Base-by-base conservation (phyloP, 2,329 filamentous ascomycete species). In the Nothophaeocryptopus gaeumannii region DNA sequence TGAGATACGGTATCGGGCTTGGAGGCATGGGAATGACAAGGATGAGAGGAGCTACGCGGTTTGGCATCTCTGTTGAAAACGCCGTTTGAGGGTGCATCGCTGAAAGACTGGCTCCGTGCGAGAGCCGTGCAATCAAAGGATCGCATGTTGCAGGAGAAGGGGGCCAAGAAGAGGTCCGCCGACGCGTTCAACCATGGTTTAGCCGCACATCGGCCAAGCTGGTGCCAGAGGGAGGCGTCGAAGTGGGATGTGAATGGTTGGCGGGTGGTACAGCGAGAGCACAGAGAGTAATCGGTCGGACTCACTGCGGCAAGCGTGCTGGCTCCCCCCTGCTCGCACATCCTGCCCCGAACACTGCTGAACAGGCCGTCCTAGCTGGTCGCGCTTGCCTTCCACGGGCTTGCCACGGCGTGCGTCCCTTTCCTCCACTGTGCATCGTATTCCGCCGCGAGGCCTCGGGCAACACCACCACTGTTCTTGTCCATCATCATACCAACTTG, bases 381-480 rank as follows among this genome's bases (percentile, higher is more conserved):
- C 37, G 38, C 31, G 37, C 13, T 13, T 32, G 33, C 31, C 35
- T 50, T 45, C 47, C 47, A 42, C 33, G 43, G 40, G 42, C 47
- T 44, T 44, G 48, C 44, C 46, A 47, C 36, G 20, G 26, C 45
- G 30, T 42, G 41, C 46, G 39, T 45, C 39, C 34, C 40, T 56
- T 53, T 42, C 48, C 43, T 53, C 46, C 46, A 50, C 50, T 43
- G 45, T 43, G 38, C 44, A 40, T 53, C 49, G 49, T 53, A 44
- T 53, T 53, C 31, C 45, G 38, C 20, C 20, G 7, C 20, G 20
- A 26, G 4, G 20, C 20, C 20, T 26, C 16, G 31, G 12, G 16
- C 41, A 26, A 35, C 35, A 39, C 26, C 36, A 12, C 30, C 29
- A 15, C 35, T 26, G 12, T 10, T 32, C 36, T 39, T 46, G 35